phyloP scores from a whole-genome alignment of 805 yeast genomes.

The Novakomyces olei region DNA sequence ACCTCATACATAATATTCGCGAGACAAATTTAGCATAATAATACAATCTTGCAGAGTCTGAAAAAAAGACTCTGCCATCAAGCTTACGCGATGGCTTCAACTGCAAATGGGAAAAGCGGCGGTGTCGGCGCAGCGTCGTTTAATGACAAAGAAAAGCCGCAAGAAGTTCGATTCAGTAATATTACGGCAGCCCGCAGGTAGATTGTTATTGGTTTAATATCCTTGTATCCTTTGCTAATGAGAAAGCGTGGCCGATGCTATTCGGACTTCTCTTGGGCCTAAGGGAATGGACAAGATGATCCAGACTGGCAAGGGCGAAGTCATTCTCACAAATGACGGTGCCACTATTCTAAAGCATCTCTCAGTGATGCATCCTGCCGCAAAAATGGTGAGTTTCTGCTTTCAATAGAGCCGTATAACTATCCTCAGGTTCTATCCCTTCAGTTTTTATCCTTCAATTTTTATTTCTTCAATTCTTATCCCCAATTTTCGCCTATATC shows the following conservation, averaged over 20 bases:
- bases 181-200: slow-evolving; percentile 59
- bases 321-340: slow-evolving; percentile 91
- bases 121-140: slow-evolving; percentile 48
- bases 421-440: not conserved
- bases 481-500: not conserved
- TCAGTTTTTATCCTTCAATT: too few species aligned
- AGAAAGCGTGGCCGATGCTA: slow-evolving; percentile 85
- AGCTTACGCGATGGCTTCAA: slow-evolving; percentile 5
- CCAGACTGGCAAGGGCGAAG: slow-evolving; percentile 77
- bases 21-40: too few species aligned
- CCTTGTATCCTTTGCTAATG: too few species aligned
- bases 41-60: not conserved
- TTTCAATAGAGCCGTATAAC: too few species aligned
- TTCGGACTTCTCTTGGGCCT: slow-evolving; percentile 89
- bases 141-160: slow-evolving; percentile 84
- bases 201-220: not conserved
- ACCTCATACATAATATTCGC: too few species aligned
- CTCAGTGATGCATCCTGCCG: slow-evolving; percentile 98
- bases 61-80: not conserved
- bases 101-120: too few species aligned
- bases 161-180: slow-evolving; percentile 74
- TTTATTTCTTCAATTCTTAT: not conserved
- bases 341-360: slow-evolving; percentile 90
- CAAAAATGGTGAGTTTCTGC: slow-evolving; percentile 81
- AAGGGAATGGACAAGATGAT: slow-evolving; percentile 99